Conservation (phyloP, 768 basidiomycete species). For the Rhizopogon vesiculosus region DNA sequence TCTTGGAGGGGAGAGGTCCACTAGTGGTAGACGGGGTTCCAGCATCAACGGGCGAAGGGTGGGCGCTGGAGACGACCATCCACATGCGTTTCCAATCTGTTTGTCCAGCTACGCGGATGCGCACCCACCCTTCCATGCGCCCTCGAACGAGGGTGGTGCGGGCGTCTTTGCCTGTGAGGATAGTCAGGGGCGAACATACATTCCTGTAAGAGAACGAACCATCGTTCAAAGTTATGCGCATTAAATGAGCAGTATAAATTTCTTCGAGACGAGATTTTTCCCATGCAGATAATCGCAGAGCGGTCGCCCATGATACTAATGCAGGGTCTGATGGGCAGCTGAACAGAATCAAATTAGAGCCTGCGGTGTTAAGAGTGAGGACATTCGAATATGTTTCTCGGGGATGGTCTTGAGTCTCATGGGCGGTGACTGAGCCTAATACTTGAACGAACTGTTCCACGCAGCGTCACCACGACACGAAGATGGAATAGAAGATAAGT, state of each 20-base stretch:
- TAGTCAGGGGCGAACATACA: conserved; percentile 24
- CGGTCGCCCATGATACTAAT: conserved; percentile 87
- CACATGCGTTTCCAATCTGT: conserved; percentile 95
- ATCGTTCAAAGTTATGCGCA: conserved; percentile 67
- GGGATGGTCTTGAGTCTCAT: conserved; percentile 45
- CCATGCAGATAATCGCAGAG: conserved; percentile 87
- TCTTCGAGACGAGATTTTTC: conserved; percentile 94
- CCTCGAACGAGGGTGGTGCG: conserved; percentile 64
- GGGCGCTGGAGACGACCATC: conserved; percentile 62
- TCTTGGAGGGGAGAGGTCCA: conserved; percentile 24
- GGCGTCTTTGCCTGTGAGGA: conserved; percentile 38
- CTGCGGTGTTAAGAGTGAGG: conserved; percentile 90
- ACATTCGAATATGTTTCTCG: conserved; percentile 67
- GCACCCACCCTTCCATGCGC: conserved; percentile 87
- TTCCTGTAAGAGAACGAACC: conserved; percentile 23
- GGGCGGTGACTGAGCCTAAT: conserved; percentile 66
- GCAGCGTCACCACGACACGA: conserved; percentile 4
- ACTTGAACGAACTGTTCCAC: conserved; percentile 67
- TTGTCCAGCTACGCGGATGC: conserved; percentile 90
- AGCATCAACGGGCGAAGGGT: conserved; percentile 23
- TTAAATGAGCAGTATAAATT: conserved; percentile 93
- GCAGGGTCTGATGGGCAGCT: conserved; percentile 71
- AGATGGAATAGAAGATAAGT: conserved; percentile 1
- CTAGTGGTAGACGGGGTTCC: conserved; percentile 11
- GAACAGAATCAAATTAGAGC: conserved; percentile 85